Evolutionary conservation across 1,139 yeast species (phyloP).

Genomic region (Saccharomyces hybrid): DNA sequence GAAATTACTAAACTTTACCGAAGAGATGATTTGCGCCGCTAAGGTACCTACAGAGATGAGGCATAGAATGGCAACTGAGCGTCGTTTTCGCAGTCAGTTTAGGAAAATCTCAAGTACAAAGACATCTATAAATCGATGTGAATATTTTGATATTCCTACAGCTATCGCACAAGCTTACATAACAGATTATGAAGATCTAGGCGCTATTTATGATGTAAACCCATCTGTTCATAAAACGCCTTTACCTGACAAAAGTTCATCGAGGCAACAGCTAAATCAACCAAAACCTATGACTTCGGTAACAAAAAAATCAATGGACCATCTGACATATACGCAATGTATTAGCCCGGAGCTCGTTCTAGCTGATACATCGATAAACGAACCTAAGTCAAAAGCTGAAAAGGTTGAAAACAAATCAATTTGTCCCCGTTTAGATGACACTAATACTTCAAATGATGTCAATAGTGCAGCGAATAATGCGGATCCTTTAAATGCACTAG

Average conservation of each 20-base stretch:
- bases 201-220: background rate
- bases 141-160: background rate
- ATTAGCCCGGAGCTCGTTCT: too few species aligned
- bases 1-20: constrained; percentile 12
- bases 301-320: too few species aligned
- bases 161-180: background rate
- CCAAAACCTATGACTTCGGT: too few species aligned
- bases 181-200: background rate
- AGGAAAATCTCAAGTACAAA: background rate
- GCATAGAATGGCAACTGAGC: constrained; percentile 6
- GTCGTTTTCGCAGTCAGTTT: constrained; percentile 1
- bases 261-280: too few species aligned
- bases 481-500: background rate
- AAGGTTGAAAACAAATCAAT: too few species aligned
- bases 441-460: background rate
- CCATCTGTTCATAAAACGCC: background rate
- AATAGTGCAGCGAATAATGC: background rate
- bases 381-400: too few species aligned
- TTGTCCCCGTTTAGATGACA: too few species aligned
- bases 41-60: background rate
- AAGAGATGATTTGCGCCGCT: constrained; percentile 2
- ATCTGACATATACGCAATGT: too few species aligned
- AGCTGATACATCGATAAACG: too few species aligned
- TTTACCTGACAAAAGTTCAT: background rate
- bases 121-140: constrained; percentile 3